Conservation (phyloP, 129 eudicot species). For the Arctium minus region DNA sequence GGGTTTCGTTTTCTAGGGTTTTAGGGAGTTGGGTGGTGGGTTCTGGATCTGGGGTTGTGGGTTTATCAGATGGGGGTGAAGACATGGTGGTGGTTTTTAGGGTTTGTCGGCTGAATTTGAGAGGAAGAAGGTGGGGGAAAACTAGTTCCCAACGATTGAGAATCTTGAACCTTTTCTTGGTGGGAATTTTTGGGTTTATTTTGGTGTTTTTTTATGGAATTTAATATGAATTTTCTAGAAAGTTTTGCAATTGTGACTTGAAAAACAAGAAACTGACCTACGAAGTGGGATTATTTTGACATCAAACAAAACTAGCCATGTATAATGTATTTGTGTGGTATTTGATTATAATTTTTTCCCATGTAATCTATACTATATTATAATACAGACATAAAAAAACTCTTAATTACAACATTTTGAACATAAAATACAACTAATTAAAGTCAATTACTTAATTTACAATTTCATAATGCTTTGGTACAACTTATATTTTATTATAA, state of each 20-base stretch:
- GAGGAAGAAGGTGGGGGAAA: conserved; percentile 14
- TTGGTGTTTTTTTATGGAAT: background rate
- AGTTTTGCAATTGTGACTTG: conserved; percentile 3
- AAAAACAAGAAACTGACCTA: conserved; percentile 5
- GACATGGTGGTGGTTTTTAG: conserved; percentile 14
- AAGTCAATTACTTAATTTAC: too few relatives aligned
- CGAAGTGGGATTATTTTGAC: background rate
- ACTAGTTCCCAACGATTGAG: background rate
- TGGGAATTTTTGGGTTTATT: background rate
- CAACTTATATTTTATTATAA: too few relatives aligned
- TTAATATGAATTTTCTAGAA: background rate
- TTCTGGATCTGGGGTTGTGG: background rate
- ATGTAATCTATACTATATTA: too few relatives aligned
- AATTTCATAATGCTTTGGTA: too few relatives aligned
- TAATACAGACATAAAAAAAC: too few relatives aligned
- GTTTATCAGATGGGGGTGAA: conserved; percentile 5
- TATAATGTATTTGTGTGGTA: too few relatives aligned
- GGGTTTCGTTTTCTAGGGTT: background rate
- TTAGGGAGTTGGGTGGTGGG: background rate
- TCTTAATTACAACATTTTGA: too few relatives aligned
- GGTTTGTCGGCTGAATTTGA: conserved; percentile 14
- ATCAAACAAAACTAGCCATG: background rate
- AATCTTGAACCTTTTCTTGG: background rate
- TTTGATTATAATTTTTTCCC: too few relatives aligned
- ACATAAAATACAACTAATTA: too few relatives aligned